Conservation (phyloP, 225 moss, liverwort and hornwort species). For the Thuidium tamariscinum region DNA sequence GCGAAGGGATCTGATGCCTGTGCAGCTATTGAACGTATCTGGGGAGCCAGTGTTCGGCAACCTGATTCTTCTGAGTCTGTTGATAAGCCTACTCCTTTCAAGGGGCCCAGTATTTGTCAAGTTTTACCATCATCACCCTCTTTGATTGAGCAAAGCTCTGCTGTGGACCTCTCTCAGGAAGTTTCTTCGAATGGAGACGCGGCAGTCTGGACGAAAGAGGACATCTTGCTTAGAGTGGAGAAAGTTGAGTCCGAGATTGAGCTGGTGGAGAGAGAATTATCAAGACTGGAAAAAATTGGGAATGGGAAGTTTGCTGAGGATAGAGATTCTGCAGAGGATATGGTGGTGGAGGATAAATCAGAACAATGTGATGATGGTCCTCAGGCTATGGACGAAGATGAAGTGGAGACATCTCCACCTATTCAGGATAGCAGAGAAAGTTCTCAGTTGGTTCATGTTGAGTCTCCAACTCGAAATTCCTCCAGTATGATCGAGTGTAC, state of each 20-base stretch:
- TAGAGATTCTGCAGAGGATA: background rate
- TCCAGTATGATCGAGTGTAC: background rate
- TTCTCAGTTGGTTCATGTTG: background rate
- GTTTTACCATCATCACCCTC: conserved; percentile 11
- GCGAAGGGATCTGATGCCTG: conserved; percentile 8
- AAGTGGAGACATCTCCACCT: background rate
- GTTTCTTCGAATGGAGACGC: conserved; percentile 20
- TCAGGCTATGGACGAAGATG: conserved; percentile 46
- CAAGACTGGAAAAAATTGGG: conserved; percentile 28
- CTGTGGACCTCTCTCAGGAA: conserved; percentile 14
- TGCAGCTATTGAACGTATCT: conserved; percentile 1
- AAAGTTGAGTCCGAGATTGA: conserved; percentile 92
- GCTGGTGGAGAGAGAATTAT: conserved; percentile 67
- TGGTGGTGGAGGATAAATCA: background rate
- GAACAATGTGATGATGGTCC: conserved; percentile 12
- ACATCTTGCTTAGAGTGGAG: conserved; percentile 60
- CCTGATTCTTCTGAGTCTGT: conserved; percentile 17
- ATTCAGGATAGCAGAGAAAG: conserved; percentile 13
- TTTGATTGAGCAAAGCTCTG: conserved; percentile 16
- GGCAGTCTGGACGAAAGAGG: conserved; percentile 68
- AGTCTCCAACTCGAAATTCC: background rate
- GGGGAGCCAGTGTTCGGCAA: conserved; percentile 13
- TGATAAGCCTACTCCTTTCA: conserved; percentile 15
- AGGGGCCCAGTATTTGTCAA: conserved; percentile 12
- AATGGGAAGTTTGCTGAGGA: background rate